Base-by-base conservation (phyloP, 805 yeast genomes). In the Teunomyces cretensis region DNA sequence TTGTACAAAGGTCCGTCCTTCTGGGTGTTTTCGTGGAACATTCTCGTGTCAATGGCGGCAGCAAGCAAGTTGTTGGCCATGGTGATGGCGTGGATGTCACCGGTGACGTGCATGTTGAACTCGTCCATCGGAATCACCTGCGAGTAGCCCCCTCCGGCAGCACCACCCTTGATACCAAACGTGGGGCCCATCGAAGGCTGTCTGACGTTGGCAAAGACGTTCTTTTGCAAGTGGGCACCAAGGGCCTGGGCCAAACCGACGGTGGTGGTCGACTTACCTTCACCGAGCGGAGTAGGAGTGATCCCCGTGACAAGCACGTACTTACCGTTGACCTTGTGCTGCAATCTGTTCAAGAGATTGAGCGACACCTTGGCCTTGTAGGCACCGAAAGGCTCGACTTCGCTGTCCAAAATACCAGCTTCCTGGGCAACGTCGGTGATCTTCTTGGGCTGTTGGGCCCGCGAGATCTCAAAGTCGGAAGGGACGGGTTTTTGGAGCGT, bases 121-220 rank as follows among this genome's bases (percentile, higher is more conserved):
- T 86, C 94, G 65, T 86, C 92, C 94, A 86, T 86, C 51, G 94
- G 94, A 62, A 86, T 84, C 27, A 86, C 94, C 67, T 86, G 92
- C 24, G 94, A 83, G 61, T 85, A 86, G 48, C 94, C 94, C 65
- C 94, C 92, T 63, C 94, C 94, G 6, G 94, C 94, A 54, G 94
- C 94, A 69, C 94, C 94, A 67, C 94, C 94, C 65, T 86, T 86
- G 54, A 86, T 84, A 70, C 94, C 94, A 58, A 86, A 86, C 14
- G 94, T 86, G 52, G 94, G 94, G 45, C 94, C 94, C 91, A 86
- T 84, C 7, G 90, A 83, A 19, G 94, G 94, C 64, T 86, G 94
- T 74, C 94, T 80, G 42, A 86, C 94, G 61, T 85, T 86, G 52
- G 92, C 94, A 60, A 86, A 77, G 11, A 84, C 84, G 47, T 84